phyloP scores from a whole-genome alignment of 2,329 filamentous ascomycete genomes.

The Talaromyces rugulosus region DNA sequence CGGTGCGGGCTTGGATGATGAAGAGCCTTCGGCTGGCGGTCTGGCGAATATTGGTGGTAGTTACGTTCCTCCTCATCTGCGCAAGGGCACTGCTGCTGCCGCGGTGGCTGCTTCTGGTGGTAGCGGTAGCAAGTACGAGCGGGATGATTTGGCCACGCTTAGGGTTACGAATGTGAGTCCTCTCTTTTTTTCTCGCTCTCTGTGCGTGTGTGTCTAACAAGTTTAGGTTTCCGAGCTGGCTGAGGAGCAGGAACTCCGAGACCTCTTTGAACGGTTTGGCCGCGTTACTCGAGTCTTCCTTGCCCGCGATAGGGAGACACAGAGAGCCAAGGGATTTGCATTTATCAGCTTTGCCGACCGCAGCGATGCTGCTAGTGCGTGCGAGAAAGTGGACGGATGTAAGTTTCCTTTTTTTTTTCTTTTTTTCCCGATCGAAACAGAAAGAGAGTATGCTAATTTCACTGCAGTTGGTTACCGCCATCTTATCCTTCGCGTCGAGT shows the following conservation, averaged over 20 bases:
- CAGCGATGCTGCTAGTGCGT: conserved; percentile 83
- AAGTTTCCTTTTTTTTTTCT: no score
- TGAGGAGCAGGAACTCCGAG: conserved; percentile 89
- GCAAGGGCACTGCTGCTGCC: conserved; percentile 55
- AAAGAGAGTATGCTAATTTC: not conserved
- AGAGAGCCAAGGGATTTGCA: conserved; percentile 94
- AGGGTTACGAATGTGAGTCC: conserved; percentile 90
- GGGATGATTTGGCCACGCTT: conserved; percentile 93
- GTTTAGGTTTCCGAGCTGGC: conserved; percentile 83
- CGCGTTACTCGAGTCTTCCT: conserved; percentile 96
- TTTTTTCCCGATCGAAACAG: no score
- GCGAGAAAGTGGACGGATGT: conserved; percentile 96
- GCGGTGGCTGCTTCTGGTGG: conserved; percentile 47
- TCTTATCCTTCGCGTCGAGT: conserved; percentile 51
- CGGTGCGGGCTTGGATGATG: conserved; percentile 40
- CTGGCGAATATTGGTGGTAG: conserved; percentile 64
- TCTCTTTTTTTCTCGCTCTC: not conserved
- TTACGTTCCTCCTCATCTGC: conserved; percentile 91
- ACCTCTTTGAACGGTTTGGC: conserved; percentile 97
- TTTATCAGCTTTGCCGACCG: conserved; percentile 97
- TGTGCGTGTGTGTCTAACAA: not conserved
- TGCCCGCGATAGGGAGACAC: conserved; percentile 95
- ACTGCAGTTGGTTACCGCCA: conserved; percentile 47
- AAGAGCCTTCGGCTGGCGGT: conserved; percentile 46
- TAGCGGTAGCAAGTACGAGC: conserved; percentile 90